Evolutionary conservation across 2,329 filamentous ascomycete species (phyloP), one percentile per base, ranked within the genome.

Genomic region (Pestalotiopsis sp.): DNA sequence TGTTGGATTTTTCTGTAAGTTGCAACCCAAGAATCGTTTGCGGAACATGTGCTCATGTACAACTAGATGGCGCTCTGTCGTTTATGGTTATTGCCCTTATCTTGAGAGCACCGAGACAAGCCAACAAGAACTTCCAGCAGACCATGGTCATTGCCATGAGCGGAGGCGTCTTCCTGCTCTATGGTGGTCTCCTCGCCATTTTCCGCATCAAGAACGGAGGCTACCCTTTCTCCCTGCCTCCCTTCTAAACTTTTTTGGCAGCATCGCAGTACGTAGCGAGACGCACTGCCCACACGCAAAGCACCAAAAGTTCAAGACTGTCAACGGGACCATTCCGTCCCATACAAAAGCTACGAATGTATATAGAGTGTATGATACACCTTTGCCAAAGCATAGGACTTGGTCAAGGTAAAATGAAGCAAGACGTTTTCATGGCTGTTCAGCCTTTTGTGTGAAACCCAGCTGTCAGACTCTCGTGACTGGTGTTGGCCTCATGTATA

Each of bases 121-220:
- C 87, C 66, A 92, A 97, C 77, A 80, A 89, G 17, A 91, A 90
- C 74, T 84, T 88, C 10, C 96, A 99, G 81, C 91, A 96, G 78
- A 83, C 96, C 48, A 91, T 92, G 44, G 91, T 97, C 5, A 81
- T 98, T 67, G 84, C 92, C 57, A 98, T 94, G 92, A 90, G 89
- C 22, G 88, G 84, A 59, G 83, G 96, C 38, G 81, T 98, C 67
- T 90, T 97, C 73, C 81, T 92, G 71, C 89, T 94, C 81, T 98
- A 98, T 85, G 97, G 94, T 83, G 96, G 97, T 82, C 85, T 99
- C 71, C 87, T 99, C 72, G 98, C 93, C 81, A 85, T 97, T 70
- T 99, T 99, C 87, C 90, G 94, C 75, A 85, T 92, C 75, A 99
- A 99, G 90, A 99, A 98, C 78, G 90, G 90, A 40, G 94, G 94